phyloP scores from a whole-genome alignment of 345 rosid genomes.

The Balakata baccata region DNA sequence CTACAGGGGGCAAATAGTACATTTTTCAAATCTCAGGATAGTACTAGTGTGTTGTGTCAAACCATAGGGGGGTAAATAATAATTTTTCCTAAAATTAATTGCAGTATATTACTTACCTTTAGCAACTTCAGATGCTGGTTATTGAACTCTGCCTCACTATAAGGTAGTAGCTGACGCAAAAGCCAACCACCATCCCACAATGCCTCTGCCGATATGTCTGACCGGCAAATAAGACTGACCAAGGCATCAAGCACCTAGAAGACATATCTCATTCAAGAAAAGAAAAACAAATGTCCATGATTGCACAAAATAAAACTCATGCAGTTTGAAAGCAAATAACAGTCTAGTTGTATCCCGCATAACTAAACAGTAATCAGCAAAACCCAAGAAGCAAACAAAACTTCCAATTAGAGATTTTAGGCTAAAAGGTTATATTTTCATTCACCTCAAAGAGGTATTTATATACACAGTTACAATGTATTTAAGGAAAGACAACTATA shows the following conservation, averaged over 20 bases:
- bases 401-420: background rate
- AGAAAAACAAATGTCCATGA: background rate
- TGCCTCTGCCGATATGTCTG: conserved; percentile 81
- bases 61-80: no score
- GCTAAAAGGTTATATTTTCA: no score
- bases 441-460: no score
- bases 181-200: conserved; percentile 99
- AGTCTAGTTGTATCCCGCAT: background rate
- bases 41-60: no score
- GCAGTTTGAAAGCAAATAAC: background rate
- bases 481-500: no score
- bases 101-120: conserved; percentile 42
- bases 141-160: conserved; percentile 80
- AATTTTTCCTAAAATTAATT: no score
- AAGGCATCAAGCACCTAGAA: conserved; percentile 82
- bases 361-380: background rate
- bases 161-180: conserved; percentile 89
- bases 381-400: background rate
- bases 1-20: no score
- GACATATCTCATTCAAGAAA: background rate
- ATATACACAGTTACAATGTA: no score
- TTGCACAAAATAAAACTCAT: background rate
- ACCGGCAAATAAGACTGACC: conserved; percentile 81
- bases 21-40: no score
- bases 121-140: conserved; percentile 65